These are phyloP conservation scores for Candida sanyaensis DNA, from an alignment of 1,139 yeast genomes.

Conservation along the genomic window DNA sequence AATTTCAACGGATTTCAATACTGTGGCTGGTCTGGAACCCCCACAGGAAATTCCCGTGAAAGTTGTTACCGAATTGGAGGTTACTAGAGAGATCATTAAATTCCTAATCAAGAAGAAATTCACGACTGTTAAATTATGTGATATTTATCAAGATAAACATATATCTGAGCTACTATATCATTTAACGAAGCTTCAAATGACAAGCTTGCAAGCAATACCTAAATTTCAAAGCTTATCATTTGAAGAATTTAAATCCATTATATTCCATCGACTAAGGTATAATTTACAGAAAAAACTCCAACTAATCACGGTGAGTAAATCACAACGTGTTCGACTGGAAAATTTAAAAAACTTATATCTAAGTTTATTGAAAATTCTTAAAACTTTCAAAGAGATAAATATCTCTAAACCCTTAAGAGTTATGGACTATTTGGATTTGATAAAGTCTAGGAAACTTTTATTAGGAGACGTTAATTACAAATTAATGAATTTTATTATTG, in stretches of 20 bases:
- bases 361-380: neutral
- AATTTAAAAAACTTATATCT: slow-evolving; percentile 16
- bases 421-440: slow-evolving; percentile 16
- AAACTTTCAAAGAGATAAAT: neutral
- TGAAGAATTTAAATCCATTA: slow-evolving; percentile 7
- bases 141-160: slow-evolving; percentile 24
- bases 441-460: slow-evolving; percentile 12
- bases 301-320: slow-evolving; percentile 25
- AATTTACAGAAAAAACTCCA: slow-evolving; percentile 22
- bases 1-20: neutral
- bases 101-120: slow-evolving; percentile 28
- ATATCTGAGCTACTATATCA: slow-evolving; percentile 26
- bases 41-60: slow-evolving; percentile 9
- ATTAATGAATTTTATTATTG: slow-evolving; percentile 29
- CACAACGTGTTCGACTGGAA: slow-evolving; percentile 22
- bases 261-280: slow-evolving; percentile 37
- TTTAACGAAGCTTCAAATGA: slow-evolving; percentile 20
- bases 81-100: slow-evolving; percentile 29
- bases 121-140: slow-evolving; percentile 22
- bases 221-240: slow-evolving; percentile 13
- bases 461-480: slow-evolving; percentile 21
- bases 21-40: neutral
- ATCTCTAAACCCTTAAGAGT: slow-evolving; percentile 2
- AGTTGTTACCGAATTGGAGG: slow-evolving; percentile 26
- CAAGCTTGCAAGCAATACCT: slow-evolving; percentile 12